Conservation (phyloP, 2,329 filamentous ascomycete genomes). For the Dendrostoma leiphaemia region DNA sequence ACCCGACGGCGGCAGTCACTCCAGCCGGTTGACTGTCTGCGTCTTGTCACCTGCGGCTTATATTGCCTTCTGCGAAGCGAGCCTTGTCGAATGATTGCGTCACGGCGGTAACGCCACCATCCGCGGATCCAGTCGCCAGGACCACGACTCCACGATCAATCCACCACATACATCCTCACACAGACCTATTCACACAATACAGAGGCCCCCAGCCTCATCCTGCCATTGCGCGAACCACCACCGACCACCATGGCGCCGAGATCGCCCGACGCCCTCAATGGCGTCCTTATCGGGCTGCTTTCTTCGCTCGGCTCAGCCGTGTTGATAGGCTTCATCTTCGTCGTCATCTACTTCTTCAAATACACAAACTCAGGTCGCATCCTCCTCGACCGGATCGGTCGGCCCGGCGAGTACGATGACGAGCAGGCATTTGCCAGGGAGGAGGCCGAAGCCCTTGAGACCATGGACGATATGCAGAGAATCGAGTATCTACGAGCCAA, state of each 20-base stretch:
- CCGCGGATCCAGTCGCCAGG: slow-evolving; percentile 9
- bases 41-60: no score
- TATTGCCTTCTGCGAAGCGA: slow-evolving; percentile 10
- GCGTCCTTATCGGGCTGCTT: slow-evolving; percentile 90
- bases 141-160: slow-evolving; percentile 3
- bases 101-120: slow-evolving; percentile 23
- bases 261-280: slow-evolving; percentile 53
- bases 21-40: no score
- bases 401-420: slow-evolving; percentile 96
- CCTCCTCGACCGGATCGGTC: slow-evolving; percentile 86
- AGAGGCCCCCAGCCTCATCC: no score
- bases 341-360: slow-evolving; percentile 88
- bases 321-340: slow-evolving; percentile 75
- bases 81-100: slow-evolving; percentile 19
- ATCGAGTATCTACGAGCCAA: slow-evolving; percentile 93
- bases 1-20: background rate
- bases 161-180: background rate
- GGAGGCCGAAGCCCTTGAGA: slow-evolving; percentile 90
- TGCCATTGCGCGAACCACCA: background rate
- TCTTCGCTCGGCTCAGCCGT: slow-evolving; percentile 91
- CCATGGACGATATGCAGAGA: slow-evolving; percentile 90
- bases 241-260: slow-evolving; percentile 20
- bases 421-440: slow-evolving; percentile 92
- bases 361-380: slow-evolving; percentile 88
- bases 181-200: no score